These are phyloP conservation scores for Monilinia vaccinii-corymbosi DNA, from an alignment of 2,329 filamentous ascomycete species.

Conservation along the genomic window DNA sequence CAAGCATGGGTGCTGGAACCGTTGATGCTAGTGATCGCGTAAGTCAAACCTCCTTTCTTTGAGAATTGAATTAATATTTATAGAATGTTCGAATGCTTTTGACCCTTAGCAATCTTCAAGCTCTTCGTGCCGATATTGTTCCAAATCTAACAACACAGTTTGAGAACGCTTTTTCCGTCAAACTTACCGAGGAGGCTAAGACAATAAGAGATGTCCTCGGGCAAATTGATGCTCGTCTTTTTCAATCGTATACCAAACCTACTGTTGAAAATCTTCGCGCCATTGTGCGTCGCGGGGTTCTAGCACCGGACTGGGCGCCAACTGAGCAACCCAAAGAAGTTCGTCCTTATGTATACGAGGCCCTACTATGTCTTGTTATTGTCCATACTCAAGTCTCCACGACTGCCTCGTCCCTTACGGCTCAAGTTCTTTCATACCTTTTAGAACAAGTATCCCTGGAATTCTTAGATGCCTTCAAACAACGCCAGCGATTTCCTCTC, in stretches of 20 bases:
- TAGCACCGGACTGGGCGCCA: conserved; percentile 63
- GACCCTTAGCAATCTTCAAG: conserved; percentile 84
- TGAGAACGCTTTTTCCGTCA: conserved; percentile 87
- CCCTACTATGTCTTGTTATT: conserved; percentile 75
- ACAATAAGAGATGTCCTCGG: conserved; percentile 83
- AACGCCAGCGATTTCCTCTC: conserved; percentile 59
- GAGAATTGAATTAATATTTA: conserved; percentile 21
- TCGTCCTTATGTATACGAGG: conserved; percentile 80
- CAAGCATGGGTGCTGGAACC: conserved; percentile 37
- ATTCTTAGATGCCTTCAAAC: conserved; percentile 72
- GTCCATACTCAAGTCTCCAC: conserved; percentile 86
- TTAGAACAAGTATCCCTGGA: conserved; percentile 73
- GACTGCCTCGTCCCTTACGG: conserved; percentile 65
- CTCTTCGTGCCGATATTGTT: conserved; percentile 71
- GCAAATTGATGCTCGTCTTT: conserved; percentile 85
- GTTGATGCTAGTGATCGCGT: conserved; percentile 46
- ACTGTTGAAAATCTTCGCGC: conserved; percentile 56
- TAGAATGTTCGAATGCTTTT: conserved; percentile 89
- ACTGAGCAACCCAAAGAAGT: conserved; percentile 60
- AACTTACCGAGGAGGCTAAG: conserved; percentile 86
- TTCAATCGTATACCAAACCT: conserved; percentile 83
- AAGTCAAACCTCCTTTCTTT: conserved; percentile 22
- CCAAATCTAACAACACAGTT: conserved; percentile 87
- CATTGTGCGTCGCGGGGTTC: conserved; percentile 67
- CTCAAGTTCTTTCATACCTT: conserved; percentile 75